Conservation (phyloP, 2,329 filamentous ascomycete species). For the Sporothrix protearum region DNA sequence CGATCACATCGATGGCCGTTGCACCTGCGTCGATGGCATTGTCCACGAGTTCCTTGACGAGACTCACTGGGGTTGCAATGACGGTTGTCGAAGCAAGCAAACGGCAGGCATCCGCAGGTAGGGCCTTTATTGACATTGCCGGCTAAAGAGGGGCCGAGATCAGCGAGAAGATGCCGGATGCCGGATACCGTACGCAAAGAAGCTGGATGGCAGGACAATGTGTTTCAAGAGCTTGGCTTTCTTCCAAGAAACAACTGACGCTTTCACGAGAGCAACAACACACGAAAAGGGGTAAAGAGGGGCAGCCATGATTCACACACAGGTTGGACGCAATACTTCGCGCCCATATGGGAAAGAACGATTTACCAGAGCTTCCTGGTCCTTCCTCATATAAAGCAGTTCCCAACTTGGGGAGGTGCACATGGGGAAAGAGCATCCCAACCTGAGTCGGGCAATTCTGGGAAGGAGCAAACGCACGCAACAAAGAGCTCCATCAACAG, state of each 20-base stretch:
- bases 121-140: constrained; percentile 48
- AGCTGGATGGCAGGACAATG: not conserved
- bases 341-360: not conserved
- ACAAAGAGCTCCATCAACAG: not conserved
- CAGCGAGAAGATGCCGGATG: not conserved
- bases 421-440: not conserved
- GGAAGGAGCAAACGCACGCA: not conserved
- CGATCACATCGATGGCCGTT: constrained; percentile 60
- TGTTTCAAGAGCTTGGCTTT: not conserved
- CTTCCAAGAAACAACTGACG: not conserved
- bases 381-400: not conserved
- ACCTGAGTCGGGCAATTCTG: not conserved
- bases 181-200: not conserved
- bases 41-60: constrained; percentile 75
- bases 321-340: not conserved
- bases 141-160: not conserved
- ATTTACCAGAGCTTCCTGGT: not conserved
- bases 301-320: not conserved
- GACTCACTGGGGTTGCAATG: constrained; percentile 55
- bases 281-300: not conserved
- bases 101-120: constrained; percentile 49
- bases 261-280: not conserved
- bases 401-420: not conserved
- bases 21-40: constrained; percentile 72
- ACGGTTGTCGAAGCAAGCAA: constrained; percentile 59